Evolutionary conservation across 441 rosid species (phyloP), one percentile per base, ranked within the genome.

Genomic region (Syzygium malaccense): DNA sequence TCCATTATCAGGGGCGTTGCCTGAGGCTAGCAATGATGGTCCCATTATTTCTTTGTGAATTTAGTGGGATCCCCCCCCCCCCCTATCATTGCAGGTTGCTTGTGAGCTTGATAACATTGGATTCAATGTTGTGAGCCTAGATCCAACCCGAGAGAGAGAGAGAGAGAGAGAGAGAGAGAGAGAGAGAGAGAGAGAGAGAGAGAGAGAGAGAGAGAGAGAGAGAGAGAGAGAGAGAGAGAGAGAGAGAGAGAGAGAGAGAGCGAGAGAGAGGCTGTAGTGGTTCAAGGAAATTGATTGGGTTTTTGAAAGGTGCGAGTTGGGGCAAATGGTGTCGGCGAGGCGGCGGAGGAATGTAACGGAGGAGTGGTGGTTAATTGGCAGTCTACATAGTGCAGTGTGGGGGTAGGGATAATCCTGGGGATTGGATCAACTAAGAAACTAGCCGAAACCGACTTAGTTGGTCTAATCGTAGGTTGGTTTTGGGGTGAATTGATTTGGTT

Each of bases 401-500:
- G 18, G 11, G 18, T 64, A 64, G 71, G 37, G 71, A 19, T 8
- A 64, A 64, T 10, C 71, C 7, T 15, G 3, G 71, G 23, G 20
- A n/a, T 17, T 18, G 6, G 37, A 30, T 30, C 37, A 15, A 64
- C 19, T 2, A 20, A 64, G 37, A 62, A 64, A 30, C 10, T 7
- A 17, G 37, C 4, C 18, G 19, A 64, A 64, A 30, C 10, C 3
- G 9, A 64, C 20, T 15, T 30, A 4, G 37, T 64, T 2, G 20
- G 12, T 64, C 4, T 66, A 6, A 66, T 32, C 18, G 18, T 32
- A 66, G 4, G 4, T 13, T 19, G 4, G 3, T 66, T 66, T 0
- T 4, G 6, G 7, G 45, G 0, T 66, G 1, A 66, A 66, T 66
- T 1, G 6, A 5, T 66, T 66, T 10, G 45, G 14, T 32, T 66